Base-by-base conservation (phyloP, 345 rosid species). In the Salix suchowensis region DNA sequence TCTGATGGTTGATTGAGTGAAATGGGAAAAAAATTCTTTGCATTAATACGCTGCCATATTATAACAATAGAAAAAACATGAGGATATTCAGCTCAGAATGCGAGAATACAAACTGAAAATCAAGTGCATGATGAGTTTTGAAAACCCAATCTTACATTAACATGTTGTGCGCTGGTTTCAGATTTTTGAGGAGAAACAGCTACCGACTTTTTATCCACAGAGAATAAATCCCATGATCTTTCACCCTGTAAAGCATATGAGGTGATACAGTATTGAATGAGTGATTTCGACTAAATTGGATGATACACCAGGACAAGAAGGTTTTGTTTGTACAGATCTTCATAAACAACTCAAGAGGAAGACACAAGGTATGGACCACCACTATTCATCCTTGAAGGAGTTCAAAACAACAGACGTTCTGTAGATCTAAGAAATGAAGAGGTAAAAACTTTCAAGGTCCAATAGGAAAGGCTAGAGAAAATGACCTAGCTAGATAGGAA, bases 211-310 rank as follows among this genome's bases (percentile, higher is more conserved):
- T 36, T 15, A 74, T 32, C 78, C 82, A 79, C 15, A 50, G 8
- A 36, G 48, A 74, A 64, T 79, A 79, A 39, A 70, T 46, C n/a
- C 78, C 65, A 64, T 79, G 55, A 79, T 74, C 82, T 70, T 69
- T 74, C 19, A 79, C 71, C 74, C 82, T 79, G 82, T 73, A 34
- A 52, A 18, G n/a, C 58, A 52, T 10, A 52, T 19, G 13, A 69
- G 9, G 2, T 4, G 32, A 4, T 30, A 36, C 37, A 18, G 58
- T 52, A 18, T 18, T 52, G 19, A 18, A 52, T 18, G 58, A 52
- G 19, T 52, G n/a, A 52, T 6, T 52, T 52, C 58, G 7, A 52
- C 58, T 52, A 52, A 6, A 16, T 52, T 10, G 0, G n/a, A 7
- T 52, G n/a, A 19, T 52, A 52, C 11, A 44, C 4, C 5, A 44